Conservation (phyloP, 2,329 filamentous ascomycete species). For the Aspergillus hiratsukae region DNA sequence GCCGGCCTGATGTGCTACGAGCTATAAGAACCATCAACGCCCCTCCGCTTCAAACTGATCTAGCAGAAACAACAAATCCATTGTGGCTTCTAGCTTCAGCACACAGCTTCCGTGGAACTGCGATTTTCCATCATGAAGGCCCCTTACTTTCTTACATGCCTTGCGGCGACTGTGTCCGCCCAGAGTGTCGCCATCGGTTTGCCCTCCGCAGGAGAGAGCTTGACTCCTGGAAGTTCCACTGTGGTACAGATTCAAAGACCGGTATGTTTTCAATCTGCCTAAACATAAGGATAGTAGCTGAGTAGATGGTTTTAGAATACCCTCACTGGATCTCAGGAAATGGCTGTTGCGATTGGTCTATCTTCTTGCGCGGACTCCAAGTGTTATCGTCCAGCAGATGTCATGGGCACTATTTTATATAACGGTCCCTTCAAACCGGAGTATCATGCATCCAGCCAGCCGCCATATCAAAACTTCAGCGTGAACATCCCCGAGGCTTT, state of each 20-base stretch:
- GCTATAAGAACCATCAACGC: neutral
- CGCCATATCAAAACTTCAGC: constrained; percentile 30
- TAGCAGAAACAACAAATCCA: neutral
- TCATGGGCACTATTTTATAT: constrained; percentile 25
- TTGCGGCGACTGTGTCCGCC: constrained; percentile 21
- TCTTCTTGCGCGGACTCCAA: constrained; percentile 16
- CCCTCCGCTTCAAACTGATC: neutral
- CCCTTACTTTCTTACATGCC: constrained; percentile 13
- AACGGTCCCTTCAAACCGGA: constrained; percentile 24
- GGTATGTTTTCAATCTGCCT: constrained; percentile 13
- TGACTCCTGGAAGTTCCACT: constrained; percentile 19
- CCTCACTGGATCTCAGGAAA: constrained; percentile 22
- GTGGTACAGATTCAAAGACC: constrained; percentile 27
- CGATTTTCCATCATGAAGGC: constrained; percentile 19
- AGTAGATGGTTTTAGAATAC: constrained; percentile 15
- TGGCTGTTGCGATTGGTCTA: constrained; percentile 28
- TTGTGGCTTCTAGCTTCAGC: neutral
- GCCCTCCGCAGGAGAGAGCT: constrained; percentile 13
- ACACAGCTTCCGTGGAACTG: neutral
- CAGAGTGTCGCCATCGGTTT: constrained; percentile 25
- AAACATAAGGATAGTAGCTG: neutral
- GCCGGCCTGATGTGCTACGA: too few species aligned
- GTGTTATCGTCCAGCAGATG: constrained; percentile 17
- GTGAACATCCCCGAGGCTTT: constrained; percentile 20
- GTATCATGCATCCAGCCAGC: constrained; percentile 18